phyloP scores from a whole-genome alignment of 768 basidiomycete species.

The Rhodotorula taiwanensis region DNA sequence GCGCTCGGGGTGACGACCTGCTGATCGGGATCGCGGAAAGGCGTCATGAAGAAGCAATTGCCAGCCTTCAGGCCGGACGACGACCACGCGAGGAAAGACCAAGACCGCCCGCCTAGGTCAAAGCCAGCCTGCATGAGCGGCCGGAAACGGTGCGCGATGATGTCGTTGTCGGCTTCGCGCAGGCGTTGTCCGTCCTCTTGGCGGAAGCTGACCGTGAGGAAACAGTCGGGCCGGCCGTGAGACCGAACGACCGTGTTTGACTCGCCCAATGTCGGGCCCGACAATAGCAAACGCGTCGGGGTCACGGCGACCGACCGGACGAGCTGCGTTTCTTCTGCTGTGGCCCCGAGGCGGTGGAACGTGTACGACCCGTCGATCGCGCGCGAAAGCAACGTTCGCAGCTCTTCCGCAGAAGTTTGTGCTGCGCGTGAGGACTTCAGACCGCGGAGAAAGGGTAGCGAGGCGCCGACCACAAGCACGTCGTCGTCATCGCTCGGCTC shows the following conservation, averaged over 20 bases:
- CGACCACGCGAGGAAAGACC: constrained; percentile 18
- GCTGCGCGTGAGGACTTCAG: neutral
- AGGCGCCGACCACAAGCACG: neutral
- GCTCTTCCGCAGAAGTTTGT: neutral
- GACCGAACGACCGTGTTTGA: constrained; percentile 10
- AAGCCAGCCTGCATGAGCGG: constrained; percentile 9
- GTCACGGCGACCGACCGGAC: constrained; percentile 16
- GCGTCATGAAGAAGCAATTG: constrained; percentile 4
- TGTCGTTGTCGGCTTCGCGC: neutral
- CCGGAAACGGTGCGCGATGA: constrained; percentile 3
- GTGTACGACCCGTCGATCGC: neutral
- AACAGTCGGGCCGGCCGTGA: constrained; percentile 1
- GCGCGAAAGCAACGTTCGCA: neutral
- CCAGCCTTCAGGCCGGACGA: constrained; percentile 10
- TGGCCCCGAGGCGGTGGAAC: neutral
- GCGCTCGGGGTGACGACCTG: neutral
- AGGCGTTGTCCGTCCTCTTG: constrained; percentile 13
- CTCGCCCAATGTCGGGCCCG: constrained; percentile 9
- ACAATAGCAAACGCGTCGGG: neutral
- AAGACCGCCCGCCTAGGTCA: constrained; percentile 9
- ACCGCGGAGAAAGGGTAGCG: neutral
- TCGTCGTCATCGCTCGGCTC: neutral
- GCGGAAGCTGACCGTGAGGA: constrained; percentile 19
- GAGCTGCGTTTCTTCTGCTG: neutral
- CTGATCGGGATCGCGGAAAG: neutral